Base-by-base conservation (phyloP, 2,329 filamentous ascomycete genomes). In the Trichoderma afroharzianum region DNA sequence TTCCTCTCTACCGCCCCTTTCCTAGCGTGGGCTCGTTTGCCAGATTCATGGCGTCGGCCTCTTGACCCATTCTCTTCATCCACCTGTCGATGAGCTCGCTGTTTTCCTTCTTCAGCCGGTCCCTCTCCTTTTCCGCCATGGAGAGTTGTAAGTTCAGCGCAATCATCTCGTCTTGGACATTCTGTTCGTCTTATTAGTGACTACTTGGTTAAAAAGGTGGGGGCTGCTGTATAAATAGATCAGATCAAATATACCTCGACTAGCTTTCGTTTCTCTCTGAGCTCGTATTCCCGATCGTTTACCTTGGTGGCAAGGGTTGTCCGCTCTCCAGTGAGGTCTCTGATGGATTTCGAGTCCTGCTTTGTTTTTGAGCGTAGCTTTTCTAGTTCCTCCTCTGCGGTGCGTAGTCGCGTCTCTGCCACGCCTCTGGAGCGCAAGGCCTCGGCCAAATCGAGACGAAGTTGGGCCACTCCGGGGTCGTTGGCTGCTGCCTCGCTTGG, bases 101-200 rank as follows among this genome's bases (percentile, higher is more conserved):
- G 79, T 98, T 98, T 80, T 98, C 96, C 72, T 86, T 87, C 78
- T 90, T 88, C 74, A 97, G 84, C 80, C 90, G 91, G 78, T 91
- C 90, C 32, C 88, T 86, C 78, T 90, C 89, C 79, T 95, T 88
- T 80, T 97, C 94, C 3, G 92, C 91, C 85, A 98, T 89, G 76
- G 96, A 94, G 57, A 98, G 86, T 81, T 98, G 93, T 75, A 98
- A 85, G 75, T 95, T 95, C 61, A 98, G 83, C 1, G 93, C 91
- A 64, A 97, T 91, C 81, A 97, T 91, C 81, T 99, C 96, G 81
- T 98, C 95, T 82, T 98, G 95, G 68, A 97, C 91, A 77, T 95
- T 88, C 88, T 92, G 76, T 58, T 71, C 14, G 47, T 6, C 61
- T 7, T 55, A 71, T 80, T 63, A 76, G 73, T 58, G 15, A n/a